A percentile compares a stretch with the other conserved stretches of the same genome.
These are phyloP conservation scores for Melastoma candidum DNA, from an alignment of 441 rosid species.

Conservation along the genomic window DNA sequence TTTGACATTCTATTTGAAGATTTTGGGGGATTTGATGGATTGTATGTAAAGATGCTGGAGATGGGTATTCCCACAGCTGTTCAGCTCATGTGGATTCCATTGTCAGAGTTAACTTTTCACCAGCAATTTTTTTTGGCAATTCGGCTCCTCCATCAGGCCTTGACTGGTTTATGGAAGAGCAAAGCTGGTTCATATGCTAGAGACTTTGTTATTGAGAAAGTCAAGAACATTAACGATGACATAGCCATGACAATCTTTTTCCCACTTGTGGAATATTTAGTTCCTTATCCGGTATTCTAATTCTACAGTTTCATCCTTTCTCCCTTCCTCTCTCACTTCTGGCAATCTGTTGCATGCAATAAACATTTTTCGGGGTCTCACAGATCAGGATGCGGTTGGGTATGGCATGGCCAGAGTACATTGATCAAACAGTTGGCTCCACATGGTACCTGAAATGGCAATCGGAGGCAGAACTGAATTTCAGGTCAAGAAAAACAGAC, in stretches of 20 bases:
- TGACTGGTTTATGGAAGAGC: slow-evolving; percentile 50
- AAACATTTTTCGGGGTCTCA: slow-evolving; percentile 8
- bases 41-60: slow-evolving; percentile 90
- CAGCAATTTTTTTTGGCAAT: slow-evolving; percentile 62
- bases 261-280: slow-evolving; percentile 53
- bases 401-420: slow-evolving; percentile 93
- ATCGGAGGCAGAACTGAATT: slow-evolving; percentile 64
- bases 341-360: slow-evolving; percentile 4
- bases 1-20: slow-evolving; percentile 77
- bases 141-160: slow-evolving; percentile 41
- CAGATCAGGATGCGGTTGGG: slow-evolving; percentile 75
- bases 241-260: slow-evolving; percentile 52
- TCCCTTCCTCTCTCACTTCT: slow-evolving; percentile 14
- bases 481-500: slow-evolving; percentile 50
- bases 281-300: slow-evolving; percentile 68
- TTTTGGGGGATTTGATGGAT: slow-evolving; percentile 92
- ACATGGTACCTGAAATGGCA: slow-evolving; percentile 92
- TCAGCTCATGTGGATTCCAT: slow-evolving; percentile 90
- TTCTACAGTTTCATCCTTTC: slow-evolving; percentile 13
- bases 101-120: slow-evolving; percentile 65
- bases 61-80: slow-evolving; percentile 70
- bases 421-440: slow-evolving; percentile 60
- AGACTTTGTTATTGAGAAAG: slow-evolving; percentile 36
- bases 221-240: slow-evolving; percentile 63
- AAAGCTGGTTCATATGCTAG: slow-evolving; percentile 33